These are phyloP conservation scores for Penicillium arizonense DNA, from an alignment of 495 filamentous ascomycete species.

Conservation along the genomic window DNA sequence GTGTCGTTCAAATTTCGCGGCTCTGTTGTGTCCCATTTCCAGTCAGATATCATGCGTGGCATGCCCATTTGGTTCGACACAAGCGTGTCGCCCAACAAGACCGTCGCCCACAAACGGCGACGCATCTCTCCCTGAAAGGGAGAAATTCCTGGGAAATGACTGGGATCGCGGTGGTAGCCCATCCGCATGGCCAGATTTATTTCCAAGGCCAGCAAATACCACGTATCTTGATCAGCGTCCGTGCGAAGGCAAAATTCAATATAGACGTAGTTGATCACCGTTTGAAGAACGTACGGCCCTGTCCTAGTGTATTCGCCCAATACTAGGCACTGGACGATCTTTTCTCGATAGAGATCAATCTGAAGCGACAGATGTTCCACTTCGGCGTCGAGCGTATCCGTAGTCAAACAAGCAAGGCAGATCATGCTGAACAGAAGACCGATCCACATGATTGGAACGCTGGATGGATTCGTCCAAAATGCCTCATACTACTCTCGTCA, in stretches of 20 bases:
- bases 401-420: slow-evolving; percentile 13
- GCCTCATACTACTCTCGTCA: slow-evolving; percentile 23
- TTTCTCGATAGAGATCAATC: slow-evolving; percentile 24
- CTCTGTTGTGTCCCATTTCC: slow-evolving; percentile 28
- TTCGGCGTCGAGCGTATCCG: slow-evolving; percentile 6
- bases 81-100: slow-evolving; percentile 24
- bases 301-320: slow-evolving; percentile 27
- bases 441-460: slow-evolving; percentile 24
- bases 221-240: slow-evolving; percentile 18
- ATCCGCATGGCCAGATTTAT: slow-evolving; percentile 28
- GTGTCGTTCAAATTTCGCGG: slow-evolving; percentile 32
- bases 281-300: slow-evolving; percentile 25
- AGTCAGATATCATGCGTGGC: slow-evolving; percentile 28
- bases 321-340: slow-evolving; percentile 28
- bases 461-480: slow-evolving; percentile 29
- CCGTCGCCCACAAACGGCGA: slow-evolving; percentile 24
- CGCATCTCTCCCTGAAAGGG: slow-evolving; percentile 32
- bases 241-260: slow-evolving; percentile 14
- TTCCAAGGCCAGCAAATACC: slow-evolving; percentile 22
- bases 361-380: slow-evolving; percentile 11
- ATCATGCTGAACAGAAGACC: slow-evolving; percentile 32
- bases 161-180: slow-evolving; percentile 33
- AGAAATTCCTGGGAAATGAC: slow-evolving; percentile 21
- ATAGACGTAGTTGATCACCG: slow-evolving; percentile 26
- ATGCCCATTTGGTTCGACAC: slow-evolving; percentile 32